phyloP scores from a whole-genome alignment of 345 rosid species.

The Eucalyptus erythrocorys region DNA sequence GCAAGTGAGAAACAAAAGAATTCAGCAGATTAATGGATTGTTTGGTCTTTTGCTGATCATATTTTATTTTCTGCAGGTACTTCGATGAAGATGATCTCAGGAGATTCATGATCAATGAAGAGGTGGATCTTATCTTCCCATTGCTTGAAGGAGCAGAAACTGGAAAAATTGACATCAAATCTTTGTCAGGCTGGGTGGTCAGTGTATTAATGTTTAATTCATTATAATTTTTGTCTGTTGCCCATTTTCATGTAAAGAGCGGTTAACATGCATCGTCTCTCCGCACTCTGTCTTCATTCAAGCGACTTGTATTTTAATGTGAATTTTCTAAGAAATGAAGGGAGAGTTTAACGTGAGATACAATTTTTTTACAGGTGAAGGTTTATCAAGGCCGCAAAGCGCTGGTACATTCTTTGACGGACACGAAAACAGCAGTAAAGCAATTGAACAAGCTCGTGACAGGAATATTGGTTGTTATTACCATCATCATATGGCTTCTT shows the following conservation, averaged over 20 bases:
- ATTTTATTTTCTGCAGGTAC: constrained; percentile 26
- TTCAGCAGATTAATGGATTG: background rate
- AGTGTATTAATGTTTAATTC: background rate
- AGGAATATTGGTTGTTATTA: constrained; percentile 23
- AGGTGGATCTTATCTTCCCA: constrained; percentile 70
- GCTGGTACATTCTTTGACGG: constrained; percentile 63
- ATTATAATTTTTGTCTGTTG: background rate
- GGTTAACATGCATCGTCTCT: background rate
- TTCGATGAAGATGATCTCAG: constrained; percentile 60
- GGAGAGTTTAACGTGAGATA: background rate
- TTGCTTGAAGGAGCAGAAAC: constrained; percentile 48
- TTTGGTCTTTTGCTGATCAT: background rate
- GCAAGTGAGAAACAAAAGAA: constrained; percentile 19
- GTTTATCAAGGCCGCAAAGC: constrained; percentile 74
- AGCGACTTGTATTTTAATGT: background rate
- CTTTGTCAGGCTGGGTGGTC: constrained; percentile 83
- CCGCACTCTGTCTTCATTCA: background rate
- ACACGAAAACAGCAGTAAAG: constrained; percentile 87
- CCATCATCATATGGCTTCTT: constrained; percentile 58
- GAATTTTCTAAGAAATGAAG: background rate
- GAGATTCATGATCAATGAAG: constrained; percentile 85
- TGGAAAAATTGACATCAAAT: constrained; percentile 39
- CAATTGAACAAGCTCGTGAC: constrained; percentile 58
- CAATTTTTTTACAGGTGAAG: constrained; percentile 38
- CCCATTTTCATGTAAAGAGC: background rate